Evolutionary conservation across 257 asterid genomes (phyloP), one percentile per base, ranked within the genome.

Genomic region (Nicotiana undulata): DNA sequence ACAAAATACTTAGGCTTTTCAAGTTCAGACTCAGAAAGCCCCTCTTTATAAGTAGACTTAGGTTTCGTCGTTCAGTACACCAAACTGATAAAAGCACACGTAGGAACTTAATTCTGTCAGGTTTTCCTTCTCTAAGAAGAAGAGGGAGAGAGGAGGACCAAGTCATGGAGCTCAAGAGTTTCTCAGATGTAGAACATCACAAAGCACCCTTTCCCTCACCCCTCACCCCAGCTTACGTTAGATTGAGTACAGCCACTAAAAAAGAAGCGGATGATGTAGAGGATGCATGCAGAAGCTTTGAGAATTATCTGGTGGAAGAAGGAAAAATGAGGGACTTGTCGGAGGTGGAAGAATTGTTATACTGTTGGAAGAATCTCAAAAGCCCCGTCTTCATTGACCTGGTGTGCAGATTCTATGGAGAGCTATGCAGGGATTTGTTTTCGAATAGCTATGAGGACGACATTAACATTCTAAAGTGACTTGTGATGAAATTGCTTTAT

Each of bases 201-300:
- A 87, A 74, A 51, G 97, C 89, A 15, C 97, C 97, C 9, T 81
- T 83, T 18, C 87, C 96, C 6, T 94, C 97, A 0, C 98, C 97
- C 3, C 80, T 91, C 26, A 94, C 98, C 51, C 98, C 97, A 6
- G 94, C 97, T n/a, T 90, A 86, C 16, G 80, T 84, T 5, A 88
- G 87, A 75, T 53, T 83, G 88, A 67, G 84, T 58, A 82, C 79
- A 72, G 85, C 81, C 2, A 74, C 34, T 18, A 72, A 11, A 72
- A 46, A 26, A 74, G 79, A 74, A 40, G 77, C 64, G 61, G 85
- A 77, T 13, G 87, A 82, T 0, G 90, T 85, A 22, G 93, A 91
- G 49, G 97, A 87, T 55, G 93, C 94, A 13, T 91, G 97, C 83
- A 88, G 91, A 78, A 91, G 93, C 84, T 93, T 93, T 34, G 96